These are phyloP conservation scores for Pythium sp. DNA, from an alignment of 352 stramenopile genomes.

Conservation along the genomic window DNA sequence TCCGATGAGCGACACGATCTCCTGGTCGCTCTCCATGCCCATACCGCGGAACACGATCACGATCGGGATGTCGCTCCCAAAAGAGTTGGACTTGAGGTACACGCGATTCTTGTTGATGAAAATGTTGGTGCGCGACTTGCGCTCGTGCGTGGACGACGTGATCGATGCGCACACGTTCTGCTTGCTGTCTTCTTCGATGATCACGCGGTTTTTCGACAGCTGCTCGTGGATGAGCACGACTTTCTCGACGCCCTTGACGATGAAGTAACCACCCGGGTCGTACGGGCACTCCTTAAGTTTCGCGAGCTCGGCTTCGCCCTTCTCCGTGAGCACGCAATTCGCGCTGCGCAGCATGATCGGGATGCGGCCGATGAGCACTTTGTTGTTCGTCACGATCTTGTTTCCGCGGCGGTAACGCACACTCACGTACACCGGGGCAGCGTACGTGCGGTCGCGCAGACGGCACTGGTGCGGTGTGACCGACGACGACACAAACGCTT, in stretches of 20 bases:
- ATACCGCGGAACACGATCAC: constrained; percentile 97
- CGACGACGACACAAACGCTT: constrained; percentile 90
- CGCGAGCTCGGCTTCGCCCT: constrained; percentile 93
- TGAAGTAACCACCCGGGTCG: constrained; percentile 99
- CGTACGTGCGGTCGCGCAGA: constrained; percentile 98
- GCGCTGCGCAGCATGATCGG: constrained; percentile 98
- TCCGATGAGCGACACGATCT: constrained; percentile 96
- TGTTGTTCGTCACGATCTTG: constrained; percentile 99
- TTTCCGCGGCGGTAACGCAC: constrained; percentile 96
- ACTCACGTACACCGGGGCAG: constrained; percentile 98
- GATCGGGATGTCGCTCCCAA: constrained; percentile 96
- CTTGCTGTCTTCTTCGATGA: constrained; percentile 97
- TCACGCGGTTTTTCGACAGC: constrained; percentile 99
- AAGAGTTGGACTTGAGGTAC: constrained; percentile 99
- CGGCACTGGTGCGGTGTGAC: constrained; percentile 98
- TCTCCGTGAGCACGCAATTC: constrained; percentile 95
- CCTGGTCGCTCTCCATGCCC: constrained; percentile 97
- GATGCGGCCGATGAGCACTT: constrained; percentile 94
- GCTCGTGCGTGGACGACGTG: constrained; percentile 98
- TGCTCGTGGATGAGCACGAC: constrained; percentile 99
- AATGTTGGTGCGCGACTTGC: constrained; percentile 97
- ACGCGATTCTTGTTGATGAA: constrained; percentile 95
- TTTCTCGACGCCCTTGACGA: constrained; percentile 98
- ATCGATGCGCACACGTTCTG: constrained; percentile 93
- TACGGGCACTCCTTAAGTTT: constrained; percentile 99